Percentiles rank a stretch among this genome's conserved stretches.
Evolutionary conservation across 73 alveolate genomes (phyloP).

Genomic region (Urostyla sp.): DNA sequence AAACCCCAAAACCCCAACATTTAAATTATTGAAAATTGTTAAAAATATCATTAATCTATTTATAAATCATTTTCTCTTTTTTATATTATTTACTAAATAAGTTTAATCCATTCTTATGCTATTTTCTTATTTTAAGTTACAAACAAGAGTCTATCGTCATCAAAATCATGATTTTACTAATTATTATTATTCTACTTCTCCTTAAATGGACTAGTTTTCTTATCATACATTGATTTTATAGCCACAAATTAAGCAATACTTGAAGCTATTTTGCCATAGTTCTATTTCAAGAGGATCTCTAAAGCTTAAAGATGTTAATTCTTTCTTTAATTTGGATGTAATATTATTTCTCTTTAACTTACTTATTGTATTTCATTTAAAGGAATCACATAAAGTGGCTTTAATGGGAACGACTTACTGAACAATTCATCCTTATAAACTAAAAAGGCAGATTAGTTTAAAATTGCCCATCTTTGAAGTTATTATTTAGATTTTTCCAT

Average conservation of each 20-base stretch:
- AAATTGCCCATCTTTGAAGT: constrained; percentile 13
- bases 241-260: constrained; percentile 1
- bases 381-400: constrained; percentile 32
- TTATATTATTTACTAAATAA: too few relatives aligned
- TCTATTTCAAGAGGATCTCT: neutral
- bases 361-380: neutral
- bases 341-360: neutral
- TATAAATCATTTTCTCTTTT: too few relatives aligned
- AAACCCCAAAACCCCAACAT: too few relatives aligned
- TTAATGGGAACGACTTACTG: constrained; percentile 8
- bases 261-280: neutral
- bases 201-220: neutral
- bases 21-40: too few relatives aligned
- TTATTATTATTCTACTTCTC: neutral
- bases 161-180: neutral
- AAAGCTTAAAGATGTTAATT: neutral
- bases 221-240: neutral
- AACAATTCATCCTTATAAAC: constrained; percentile 19
- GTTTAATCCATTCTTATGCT: neutral
- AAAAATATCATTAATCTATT: too few relatives aligned
- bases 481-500: constrained; percentile 18
- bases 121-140: neutral
- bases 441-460: neutral
- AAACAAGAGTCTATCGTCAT: neutral
- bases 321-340: constrained; percentile 18